Evolutionary conservation across 176 grass and related monocot genomes (phyloP), one percentile per base, ranked within the genome.

Genomic region (Bolboschoenus planiculmis): DNA sequence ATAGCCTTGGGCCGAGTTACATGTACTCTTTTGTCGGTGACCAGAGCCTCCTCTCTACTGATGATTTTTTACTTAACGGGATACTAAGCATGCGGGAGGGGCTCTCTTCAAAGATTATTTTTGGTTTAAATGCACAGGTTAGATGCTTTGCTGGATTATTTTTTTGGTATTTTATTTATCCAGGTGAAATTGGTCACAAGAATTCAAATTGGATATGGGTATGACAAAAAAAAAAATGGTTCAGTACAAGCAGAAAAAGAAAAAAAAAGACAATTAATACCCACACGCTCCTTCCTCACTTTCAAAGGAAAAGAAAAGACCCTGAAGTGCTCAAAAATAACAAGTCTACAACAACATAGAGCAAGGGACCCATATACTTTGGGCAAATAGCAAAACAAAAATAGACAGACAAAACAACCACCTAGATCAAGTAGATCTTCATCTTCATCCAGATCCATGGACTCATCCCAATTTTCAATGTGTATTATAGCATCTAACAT

Each of bases 11-110:
- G 81, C 95, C 95, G 66, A 98, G 95, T 93, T 98, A 98, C 84
- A 98, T 98, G 90, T 95, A 98, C 82, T 91, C 92, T 85, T 98
- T 98, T 85, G 85, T 93, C 64, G 92, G 92, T 87, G 95, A 98
- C 58, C 91, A 86, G 87, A 88, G 90, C 57, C 85, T 97, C 79
- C 90, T 89, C 88, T 84, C 89, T 86, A 88, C 89, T 86, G 87
- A 92, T 73, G 92, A 90, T 79, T 85, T 83, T 61, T 79, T 88
- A 5, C 93, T 89, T 84, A 92, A 91, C 64, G 95, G 89, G 58
- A 86, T 97, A 78, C 87, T 97, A 53, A 90, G 91, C 93, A 75
- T 78, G 78, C 90, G 86, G 80, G 94, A 97, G 87, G 94, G 94
- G 36, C 85, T 98, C 83, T 98, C 92, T 81, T 91, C 90, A 1